Evolutionary conservation across 2,329 filamentous ascomycete species (phyloP), one percentile per base, ranked within the genome.

Genomic region (Nigrograna mackinnonii): DNA sequence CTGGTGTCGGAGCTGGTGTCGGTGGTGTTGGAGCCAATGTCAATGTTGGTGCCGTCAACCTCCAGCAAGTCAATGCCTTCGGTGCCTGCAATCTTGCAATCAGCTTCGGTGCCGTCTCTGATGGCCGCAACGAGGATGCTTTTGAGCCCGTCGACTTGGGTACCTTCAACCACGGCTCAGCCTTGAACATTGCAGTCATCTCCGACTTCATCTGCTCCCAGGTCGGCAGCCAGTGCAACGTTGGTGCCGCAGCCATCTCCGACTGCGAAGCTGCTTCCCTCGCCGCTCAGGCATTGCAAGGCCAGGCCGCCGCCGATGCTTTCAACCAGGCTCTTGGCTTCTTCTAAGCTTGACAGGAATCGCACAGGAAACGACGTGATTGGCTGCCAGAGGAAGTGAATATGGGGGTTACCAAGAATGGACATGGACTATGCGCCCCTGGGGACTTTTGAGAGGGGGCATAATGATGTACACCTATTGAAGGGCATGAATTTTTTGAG

Each of bases 141-240:
- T 78, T 77, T 47, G 64, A 72, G 50, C 66, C 74, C 26, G 59
- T 57, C 7, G 69, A 77, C 58, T 54, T 68, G 55, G 41, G 49
- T 22, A 61, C 57, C 57, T 82, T 80, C 67, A 71, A 68, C 60
- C 79, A 81, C 62, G 77, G 77, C 39, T 78, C 75, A 3, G 78
- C 77, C 6, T 58, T 71, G 30, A 72, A 71, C 54, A 76, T 78
- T 54, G 66, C 57, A 31, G 64, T 78, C 52, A 73, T 79, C 50
- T 66, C 75, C 12, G 50, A 65, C 34, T 79, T 79, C 54, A 75
- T 77, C 58, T 77, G 74, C 60, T 56, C 66, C 30, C 72, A 73
- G 41, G 58, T 77, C 16, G 43, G 55, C 22, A 67, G 47, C 44
- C 54, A 53, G 42, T 66, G 59, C 46, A 37, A 54, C 7, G 55